Conservation (phyloP, 2,329 filamentous ascomycete species). For the Ophiosphaerella narmari region DNA sequence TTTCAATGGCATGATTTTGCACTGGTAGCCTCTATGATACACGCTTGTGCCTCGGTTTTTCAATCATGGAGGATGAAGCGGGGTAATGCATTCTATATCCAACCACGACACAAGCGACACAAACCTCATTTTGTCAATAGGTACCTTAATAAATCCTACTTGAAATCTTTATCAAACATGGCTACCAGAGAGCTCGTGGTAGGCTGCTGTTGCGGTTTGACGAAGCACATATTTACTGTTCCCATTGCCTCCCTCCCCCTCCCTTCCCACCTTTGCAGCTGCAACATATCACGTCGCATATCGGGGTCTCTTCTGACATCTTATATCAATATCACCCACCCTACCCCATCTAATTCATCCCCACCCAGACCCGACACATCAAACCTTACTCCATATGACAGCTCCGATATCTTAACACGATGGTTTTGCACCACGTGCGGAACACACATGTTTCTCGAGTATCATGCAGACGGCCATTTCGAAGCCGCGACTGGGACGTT, state of each 20-base stretch:
- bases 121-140: too few species aligned
- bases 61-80: too few species aligned
- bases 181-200: slow-evolving; percentile 26
- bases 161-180: not conserved
- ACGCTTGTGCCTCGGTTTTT: too few species aligned
- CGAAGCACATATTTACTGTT: slow-evolving; percentile 47
- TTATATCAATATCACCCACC: slow-evolving; percentile 43
- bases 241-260: slow-evolving; percentile 48
- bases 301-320: slow-evolving; percentile 53
- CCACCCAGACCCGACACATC: slow-evolving; percentile 22
- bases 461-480: slow-evolving; percentile 28
- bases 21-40: too few species aligned
- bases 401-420: slow-evolving; percentile 41
- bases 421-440: slow-evolving; percentile 54
- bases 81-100: too few species aligned
- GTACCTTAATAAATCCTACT: too few species aligned
- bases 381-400: slow-evolving; percentile 45
- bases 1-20: too few species aligned
- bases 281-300: slow-evolving; percentile 54
- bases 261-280: slow-evolving; percentile 53
- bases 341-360: not conserved
- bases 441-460: slow-evolving; percentile 52
- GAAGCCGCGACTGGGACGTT: slow-evolving; percentile 51
- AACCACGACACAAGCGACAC: too few species aligned
- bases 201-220: slow-evolving; percentile 52